Evolutionary conservation across 2,329 filamentous ascomycete genomes (phyloP), one percentile per base, ranked within the genome.

Genomic region (Fonsecaea pugnacius): DNA sequence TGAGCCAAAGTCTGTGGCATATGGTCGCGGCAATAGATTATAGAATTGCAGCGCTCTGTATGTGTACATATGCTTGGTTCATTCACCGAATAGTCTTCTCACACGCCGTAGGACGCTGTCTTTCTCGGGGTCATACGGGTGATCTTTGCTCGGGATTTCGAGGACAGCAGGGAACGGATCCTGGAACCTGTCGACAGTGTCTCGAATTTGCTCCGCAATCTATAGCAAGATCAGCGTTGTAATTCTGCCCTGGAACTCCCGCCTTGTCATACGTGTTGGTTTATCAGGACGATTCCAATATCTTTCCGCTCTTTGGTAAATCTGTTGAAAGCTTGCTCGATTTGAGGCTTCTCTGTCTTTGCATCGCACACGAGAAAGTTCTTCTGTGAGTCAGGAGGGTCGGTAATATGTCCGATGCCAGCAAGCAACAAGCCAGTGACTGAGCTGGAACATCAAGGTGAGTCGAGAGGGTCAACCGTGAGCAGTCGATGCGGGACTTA

Each of bases 111-210:
- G 78, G 50, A 99, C 94, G 75, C 94, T 98, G 78, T 99, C 95
- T 83, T 99, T 99, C 80, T 99, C 95, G 0, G 95, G 95, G 73
- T 99, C 94, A 75, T 99, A 99, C 1, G 95, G 95, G 77, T 99
- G 95, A 77, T 99, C 95, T 84, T 99, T 99, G 80, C 92, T 96
- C 27, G 95, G 95, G 66, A 99, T 98, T 79, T 99, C 95, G 63
- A 99, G 87, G 60, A 99, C 85, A 24, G 92, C 89, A n/a, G 95
- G 95, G 79, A 99, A 99, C 4, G 95, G 93, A 56, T 94, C 91
- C 21, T 92, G 94, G 79, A 96, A 97, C 40, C 87, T 88, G 78
- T 99, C 95, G 71, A 99, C 89, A 67, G 89, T 88, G 76, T 94
- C 86, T 77, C 95, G 87, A 85, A 99, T 99, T 76, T 87, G 88